Percentiles rank a stretch among this genome's conserved stretches.
Conservation (phyloP, 2,329 filamentous ascomycete species). For the Aspergillus hortae region DNA sequence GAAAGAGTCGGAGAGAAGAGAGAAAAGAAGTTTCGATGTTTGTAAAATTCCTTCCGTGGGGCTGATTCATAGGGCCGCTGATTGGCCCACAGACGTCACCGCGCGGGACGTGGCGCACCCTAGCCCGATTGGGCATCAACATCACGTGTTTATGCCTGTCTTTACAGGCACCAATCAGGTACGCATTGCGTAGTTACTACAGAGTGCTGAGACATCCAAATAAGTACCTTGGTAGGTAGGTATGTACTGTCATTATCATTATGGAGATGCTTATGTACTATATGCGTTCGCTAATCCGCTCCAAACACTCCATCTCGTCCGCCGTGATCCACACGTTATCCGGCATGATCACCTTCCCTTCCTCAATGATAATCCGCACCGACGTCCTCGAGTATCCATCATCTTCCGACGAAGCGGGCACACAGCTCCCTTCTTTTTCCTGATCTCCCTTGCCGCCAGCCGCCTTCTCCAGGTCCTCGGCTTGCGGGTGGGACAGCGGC, state of each 20-base stretch:
- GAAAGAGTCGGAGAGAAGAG: slow-evolving; percentile 8
- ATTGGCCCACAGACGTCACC: slow-evolving; percentile 28
- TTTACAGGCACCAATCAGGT: neutral
- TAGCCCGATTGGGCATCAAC: slow-evolving; percentile 18
- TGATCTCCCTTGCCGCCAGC: slow-evolving; percentile 12
- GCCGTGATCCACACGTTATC: slow-evolving; percentile 31
- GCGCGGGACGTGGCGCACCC: slow-evolving; percentile 19
- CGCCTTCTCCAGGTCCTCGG: slow-evolving; percentile 18
- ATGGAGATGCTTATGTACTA: slow-evolving; percentile 11
- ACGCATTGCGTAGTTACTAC: neutral
- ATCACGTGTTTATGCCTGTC: slow-evolving; percentile 13
- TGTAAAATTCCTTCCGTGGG: slow-evolving; percentile 26
- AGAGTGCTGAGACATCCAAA: no score
- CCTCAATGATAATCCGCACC: slow-evolving; percentile 27
- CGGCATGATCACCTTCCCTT: slow-evolving; percentile 29
- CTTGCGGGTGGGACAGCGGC: slow-evolving; percentile 16
- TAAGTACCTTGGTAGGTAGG: slow-evolving; percentile 1
- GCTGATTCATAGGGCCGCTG: neutral
- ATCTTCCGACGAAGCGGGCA: slow-evolving; percentile 20
- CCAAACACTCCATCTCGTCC: slow-evolving; percentile 30
- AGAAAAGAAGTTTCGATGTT: slow-evolving; percentile 6
- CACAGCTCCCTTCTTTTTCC: slow-evolving; percentile 13
- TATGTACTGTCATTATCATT: neutral
- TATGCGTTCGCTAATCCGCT: slow-evolving; percentile 32
- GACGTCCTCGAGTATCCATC: slow-evolving; percentile 18